A percentile compares a stretch with the other conserved stretches of the same genome.
Conservation (phyloP, 495 filamentous ascomycete species). For the Glonium stellatum region DNA sequence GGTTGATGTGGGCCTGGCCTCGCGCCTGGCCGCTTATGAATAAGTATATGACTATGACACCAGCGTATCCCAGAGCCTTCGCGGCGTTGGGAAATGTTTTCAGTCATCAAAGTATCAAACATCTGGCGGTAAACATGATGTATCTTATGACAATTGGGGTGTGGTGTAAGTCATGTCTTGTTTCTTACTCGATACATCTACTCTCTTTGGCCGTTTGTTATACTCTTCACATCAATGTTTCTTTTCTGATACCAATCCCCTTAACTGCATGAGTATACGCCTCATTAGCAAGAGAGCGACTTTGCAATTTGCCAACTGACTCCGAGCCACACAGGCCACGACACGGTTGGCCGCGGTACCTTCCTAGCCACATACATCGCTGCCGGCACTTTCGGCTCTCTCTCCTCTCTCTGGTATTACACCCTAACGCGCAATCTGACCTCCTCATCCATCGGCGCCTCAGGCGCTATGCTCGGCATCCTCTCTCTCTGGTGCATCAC, state of each 20-base stretch:
- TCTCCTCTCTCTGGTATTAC: constrained; percentile 6
- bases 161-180: constrained; percentile 39
- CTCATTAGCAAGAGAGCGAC: too few species aligned
- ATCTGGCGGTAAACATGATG: constrained; percentile 67
- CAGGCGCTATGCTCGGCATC: constrained; percentile 2
- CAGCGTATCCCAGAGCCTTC: constrained; percentile 59
- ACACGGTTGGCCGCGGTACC: constrained; percentile 76
- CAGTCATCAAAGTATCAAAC: constrained; percentile 63
- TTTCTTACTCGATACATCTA: not conserved
- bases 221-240: too few species aligned
- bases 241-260: too few species aligned
- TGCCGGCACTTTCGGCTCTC: constrained; percentile 57
- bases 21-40: constrained; percentile 68
- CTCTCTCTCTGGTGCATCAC: not conserved
- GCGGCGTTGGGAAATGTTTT: constrained; percentile 66
- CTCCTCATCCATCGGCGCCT: not conserved
- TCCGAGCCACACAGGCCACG: constrained; percentile 51
- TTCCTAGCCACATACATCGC: constrained; percentile 75
- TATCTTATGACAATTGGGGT: constrained; percentile 54
- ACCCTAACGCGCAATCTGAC: not conserved
- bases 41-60: constrained; percentile 65
- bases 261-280: too few species aligned
- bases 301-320: too few species aligned
- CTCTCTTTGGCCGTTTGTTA: not conserved
- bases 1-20: constrained; percentile 59